Evolutionary conservation across 2,329 filamentous ascomycete species (phyloP).

Genomic region (Bipolaris gigantea): DNA sequence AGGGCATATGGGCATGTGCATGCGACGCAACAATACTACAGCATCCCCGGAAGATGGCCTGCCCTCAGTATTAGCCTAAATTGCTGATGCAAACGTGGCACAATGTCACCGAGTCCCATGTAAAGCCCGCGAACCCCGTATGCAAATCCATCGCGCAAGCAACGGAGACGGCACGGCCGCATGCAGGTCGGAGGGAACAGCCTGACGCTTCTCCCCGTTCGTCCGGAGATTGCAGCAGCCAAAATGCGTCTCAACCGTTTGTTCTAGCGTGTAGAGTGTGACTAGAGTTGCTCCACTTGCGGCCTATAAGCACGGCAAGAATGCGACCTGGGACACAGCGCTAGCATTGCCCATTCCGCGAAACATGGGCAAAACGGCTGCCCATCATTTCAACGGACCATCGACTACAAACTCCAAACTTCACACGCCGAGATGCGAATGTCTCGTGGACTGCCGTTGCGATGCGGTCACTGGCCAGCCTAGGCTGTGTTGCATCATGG

Average conservation of each 20-base stretch:
- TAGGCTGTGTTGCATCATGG: slow-evolving; percentile 22
- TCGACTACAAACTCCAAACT: neutral
- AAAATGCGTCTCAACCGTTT: slow-evolving; percentile 18
- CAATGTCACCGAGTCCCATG: slow-evolving; percentile 2
- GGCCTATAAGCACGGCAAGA: slow-evolving; percentile 11
- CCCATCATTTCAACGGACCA: slow-evolving; percentile 1
- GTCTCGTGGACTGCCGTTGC: neutral
- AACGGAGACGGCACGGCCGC: slow-evolving; percentile 17
- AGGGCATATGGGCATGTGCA: neutral
- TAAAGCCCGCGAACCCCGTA: slow-evolving; percentile 3
- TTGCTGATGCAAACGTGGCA: neutral
- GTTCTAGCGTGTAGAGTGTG: slow-evolving; percentile 11
- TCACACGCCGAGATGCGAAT: neutral
- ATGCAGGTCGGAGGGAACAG: slow-evolving; percentile 13
- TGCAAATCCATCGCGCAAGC: neutral
- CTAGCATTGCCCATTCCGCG: slow-evolving; percentile 2
- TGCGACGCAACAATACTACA: slow-evolving; percentile 1
- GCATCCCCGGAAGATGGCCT: neutral
- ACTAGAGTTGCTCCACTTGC: slow-evolving; percentile 14
- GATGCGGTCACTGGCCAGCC: neutral
- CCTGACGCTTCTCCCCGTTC: slow-evolving; percentile 25
- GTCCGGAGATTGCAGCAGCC: slow-evolving; percentile 25
- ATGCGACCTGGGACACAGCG: slow-evolving; percentile 14
- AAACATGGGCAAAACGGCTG: slow-evolving; percentile 3
- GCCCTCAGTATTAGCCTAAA: slow-evolving; percentile 9